Percentiles rank a stretch among this genome's conserved stretches.
Conservation (phyloP, 495 filamentous ascomycete species). For the Lepidopterella palustris region DNA sequence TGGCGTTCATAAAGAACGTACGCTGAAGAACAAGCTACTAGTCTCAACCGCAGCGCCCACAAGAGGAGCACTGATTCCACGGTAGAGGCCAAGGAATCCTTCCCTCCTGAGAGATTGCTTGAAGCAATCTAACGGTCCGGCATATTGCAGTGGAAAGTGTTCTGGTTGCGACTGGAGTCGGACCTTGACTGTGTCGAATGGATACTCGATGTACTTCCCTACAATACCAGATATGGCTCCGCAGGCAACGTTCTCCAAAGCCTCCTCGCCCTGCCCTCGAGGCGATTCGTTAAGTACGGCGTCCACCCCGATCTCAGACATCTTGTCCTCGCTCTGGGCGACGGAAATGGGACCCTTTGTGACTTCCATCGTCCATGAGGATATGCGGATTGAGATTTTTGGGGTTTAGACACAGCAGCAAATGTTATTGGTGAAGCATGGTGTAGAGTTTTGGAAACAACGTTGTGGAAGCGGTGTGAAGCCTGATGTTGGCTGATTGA, state of each 20-base stretch:
- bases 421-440: slow-evolving; percentile 1
- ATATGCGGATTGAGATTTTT: neutral
- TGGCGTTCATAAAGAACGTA: slow-evolving; percentile 14
- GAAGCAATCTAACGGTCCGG: slow-evolving; percentile 89
- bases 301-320: neutral
- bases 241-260: slow-evolving; percentile 37
- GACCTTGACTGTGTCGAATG: slow-evolving; percentile 97
- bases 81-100: slow-evolving; percentile 75
- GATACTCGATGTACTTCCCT: slow-evolving; percentile 95
- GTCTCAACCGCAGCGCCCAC: slow-evolving; percentile 88
- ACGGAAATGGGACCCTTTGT: neutral
- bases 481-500: neutral
- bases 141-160: slow-evolving; percentile 72
- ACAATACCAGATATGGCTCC: slow-evolving; percentile 66
- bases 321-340: neutral
- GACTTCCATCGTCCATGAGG: neutral
- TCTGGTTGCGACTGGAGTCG: slow-evolving; percentile 76
- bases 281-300: neutral
- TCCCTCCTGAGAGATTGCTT: slow-evolving; percentile 69
- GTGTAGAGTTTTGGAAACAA: neutral
- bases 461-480: neutral
- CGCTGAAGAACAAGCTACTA: slow-evolving; percentile 87
- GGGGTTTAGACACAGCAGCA: neutral
- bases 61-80: slow-evolving; percentile 87
- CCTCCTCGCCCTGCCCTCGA: slow-evolving; percentile 24